Evolutionary conservation across 768 basidiomycete genomes (phyloP), one percentile per base, ranked within the genome.

Genomic region (Leccinum pellstonianum): DNA sequence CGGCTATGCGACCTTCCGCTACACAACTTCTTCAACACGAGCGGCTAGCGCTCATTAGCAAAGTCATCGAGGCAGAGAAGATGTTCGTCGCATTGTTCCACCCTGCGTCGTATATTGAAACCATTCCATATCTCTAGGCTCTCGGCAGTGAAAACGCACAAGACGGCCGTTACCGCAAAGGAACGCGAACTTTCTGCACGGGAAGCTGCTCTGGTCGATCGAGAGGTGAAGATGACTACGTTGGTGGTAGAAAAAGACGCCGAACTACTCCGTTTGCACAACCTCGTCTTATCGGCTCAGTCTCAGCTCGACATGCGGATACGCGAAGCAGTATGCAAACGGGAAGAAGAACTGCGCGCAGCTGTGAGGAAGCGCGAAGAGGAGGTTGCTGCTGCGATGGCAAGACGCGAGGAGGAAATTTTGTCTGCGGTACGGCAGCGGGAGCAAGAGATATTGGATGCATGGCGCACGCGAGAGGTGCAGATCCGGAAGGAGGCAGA

Each of bases 1-100:
- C 92, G 4, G 90, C 90, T 2, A 90, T 91, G 88, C 84, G 92
- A 41, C 92, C 91, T 2, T 92, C 90, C 0, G 89, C 90, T 0
- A 81, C 84, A 8, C 90, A 91, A 68, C 81, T 93, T 9, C 82
- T 93, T 15, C 88, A 90, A 66, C 87, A 91, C 61, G 91, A 94
- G 66, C 83, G 90, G 0, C 67, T 93, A 4, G 83, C 87, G 38
- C 79, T 90, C 14, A 86, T 86, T 0, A 81, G 81, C 67, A 90
- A 89, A 66, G 85, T 92, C 17, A 73, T 83, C 9, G 91, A 93
- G 66, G 84, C 90, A 0, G 87, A 91, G 64, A 92, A 90, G 65
- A 85, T 91, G 91, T 90, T 60, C 29, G 83, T 63, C 10, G 38
- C 43, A 31, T 23, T 3, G 25, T 15, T 50, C 17, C 38, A 38